Evolutionary conservation across 257 asterid species (phyloP).

Genomic region (Ehretia macrophylla): DNA sequence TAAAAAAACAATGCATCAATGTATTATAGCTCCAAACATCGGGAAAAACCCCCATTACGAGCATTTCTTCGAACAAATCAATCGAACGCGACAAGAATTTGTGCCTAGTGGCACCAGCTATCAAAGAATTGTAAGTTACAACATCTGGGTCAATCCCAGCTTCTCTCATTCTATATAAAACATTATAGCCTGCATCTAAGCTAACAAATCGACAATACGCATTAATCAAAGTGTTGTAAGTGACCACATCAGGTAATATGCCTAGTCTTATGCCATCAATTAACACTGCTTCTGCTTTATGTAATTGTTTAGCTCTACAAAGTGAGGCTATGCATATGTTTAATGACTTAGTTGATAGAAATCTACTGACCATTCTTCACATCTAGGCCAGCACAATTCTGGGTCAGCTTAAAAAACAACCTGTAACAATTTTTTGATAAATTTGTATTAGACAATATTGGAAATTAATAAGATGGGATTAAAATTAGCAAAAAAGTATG

Average conservation of each 20-base stretch:
- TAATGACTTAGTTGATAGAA: conserved; percentile 61
- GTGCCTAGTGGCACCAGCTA: conserved; percentile 65
- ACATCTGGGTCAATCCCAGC: conserved; percentile 71
- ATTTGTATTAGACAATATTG: background rate
- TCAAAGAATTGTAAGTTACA: conserved; percentile 71
- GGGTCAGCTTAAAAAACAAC: conserved; percentile 13
- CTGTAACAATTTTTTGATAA: conserved; percentile 19
- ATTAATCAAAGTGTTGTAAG: conserved; percentile 75
- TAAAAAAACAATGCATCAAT: conserved; percentile 71
- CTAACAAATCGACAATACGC: conserved; percentile 66
- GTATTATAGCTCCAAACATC: conserved; percentile 84
- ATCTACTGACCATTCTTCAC: conserved; percentile 48
- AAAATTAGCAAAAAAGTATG: too few relatives aligned
- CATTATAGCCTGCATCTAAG: conserved; percentile 58
- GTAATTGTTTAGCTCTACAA: conserved; percentile 71
- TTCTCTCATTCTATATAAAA: conserved; percentile 67
- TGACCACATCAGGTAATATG: conserved; percentile 68
- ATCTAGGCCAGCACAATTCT: conserved; percentile 26
- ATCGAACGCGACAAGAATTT: conserved; percentile 39
- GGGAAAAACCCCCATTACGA: conserved; percentile 48
- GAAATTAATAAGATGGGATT: background rate
- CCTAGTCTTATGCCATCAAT: conserved; percentile 77
- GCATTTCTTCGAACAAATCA: conserved; percentile 73
- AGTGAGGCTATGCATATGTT: conserved; percentile 75
- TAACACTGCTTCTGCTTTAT: conserved; percentile 76